Base-by-base conservation (phyloP, 768 basidiomycete genomes). In the Leccinum longicurvipes region DNA sequence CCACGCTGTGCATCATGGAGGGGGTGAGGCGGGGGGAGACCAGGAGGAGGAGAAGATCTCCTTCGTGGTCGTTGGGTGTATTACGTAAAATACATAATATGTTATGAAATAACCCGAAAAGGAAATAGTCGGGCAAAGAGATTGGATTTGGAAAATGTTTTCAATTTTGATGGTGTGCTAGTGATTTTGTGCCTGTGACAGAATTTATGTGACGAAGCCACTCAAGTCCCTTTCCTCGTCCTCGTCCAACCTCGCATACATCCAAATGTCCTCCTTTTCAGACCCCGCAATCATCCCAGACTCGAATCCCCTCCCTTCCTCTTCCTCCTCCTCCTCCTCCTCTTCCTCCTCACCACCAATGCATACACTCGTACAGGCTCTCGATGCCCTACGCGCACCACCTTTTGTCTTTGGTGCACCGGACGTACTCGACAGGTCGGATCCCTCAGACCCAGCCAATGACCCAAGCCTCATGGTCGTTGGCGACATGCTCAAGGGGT, bases 401-500 rank as follows among this genome's bases (percentile, higher is more conserved):
- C 24, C 53, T 4, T 71, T 71, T 23, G 17, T 60, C 23, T 71
- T 74, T 29, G 56, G 67, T 0, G 61, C 67, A 8, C 57, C 65
- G 0, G 70, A 71, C 57, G 10, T 60, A 8, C 4, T 62, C 51
- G 69, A 69, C 17, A 10, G n/a, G n/a, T n/a, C 28, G 9, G 28
- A 29, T 29, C 28, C 58, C 21, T 49, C 69, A 8, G 75, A 79
- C 46, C 52, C 68, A 3, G 60, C 70, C 24, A 73, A 73, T 24
- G 81, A 74, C 51, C 71, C 79, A 2, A 79, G 82, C 65, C 72
- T 86, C 62, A 71, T 76, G 68, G 75, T 74, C 24, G 75, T 81
- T 32, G 77, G 77, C 12, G 76, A 74, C 63, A 74, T 82, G 73
- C 68, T 82, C 39, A 79, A 77, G 67, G 78, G 80, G 87, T 87